Conservation (phyloP, 2,329 filamentous ascomycete species). For the Pseudocercospora fuligena region DNA sequence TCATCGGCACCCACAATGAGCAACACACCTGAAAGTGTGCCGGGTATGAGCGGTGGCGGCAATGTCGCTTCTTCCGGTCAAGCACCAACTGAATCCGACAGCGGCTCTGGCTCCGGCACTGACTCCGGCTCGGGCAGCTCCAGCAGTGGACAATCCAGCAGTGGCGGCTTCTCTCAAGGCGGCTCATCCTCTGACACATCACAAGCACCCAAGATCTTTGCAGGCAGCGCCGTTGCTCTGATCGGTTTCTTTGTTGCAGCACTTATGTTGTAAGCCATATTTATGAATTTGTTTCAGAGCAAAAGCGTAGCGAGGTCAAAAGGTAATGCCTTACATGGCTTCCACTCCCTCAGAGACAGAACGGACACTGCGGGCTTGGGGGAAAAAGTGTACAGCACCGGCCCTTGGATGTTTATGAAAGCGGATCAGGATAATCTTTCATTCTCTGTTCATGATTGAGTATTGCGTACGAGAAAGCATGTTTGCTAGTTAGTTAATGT, state of each 20-base stretch:
- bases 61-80: conserved; percentile 23
- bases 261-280: conserved; percentile 38
- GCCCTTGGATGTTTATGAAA: conserved; percentile 16
- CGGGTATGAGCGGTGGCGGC: conserved; percentile 57
- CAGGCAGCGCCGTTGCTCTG: conserved; percentile 44
- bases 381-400: conserved; percentile 26
- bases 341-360: conserved; percentile 23
- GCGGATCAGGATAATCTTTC: conserved; percentile 13
- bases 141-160: conserved; percentile 26
- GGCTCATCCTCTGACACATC: conserved; percentile 31
- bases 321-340: conserved; percentile 17
- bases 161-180: conserved; percentile 37
- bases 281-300: conserved; percentile 1
- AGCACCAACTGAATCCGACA: conserved; percentile 21
- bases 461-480: conserved; percentile 10
- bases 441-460: conserved; percentile 27
- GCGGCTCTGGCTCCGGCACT: conserved; percentile 27
- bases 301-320: background rate
- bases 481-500: conserved; percentile 19
- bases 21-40: conserved; percentile 54
- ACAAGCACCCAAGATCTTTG: conserved; percentile 40
- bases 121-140: conserved; percentile 21
- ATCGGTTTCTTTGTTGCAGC: conserved; percentile 45
- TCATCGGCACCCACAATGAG: conserved; percentile 34
- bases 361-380: conserved; percentile 18